phyloP scores from a whole-genome alignment of 371 early-diverging fungal genomes.

The Mortierella sp. region DNA sequence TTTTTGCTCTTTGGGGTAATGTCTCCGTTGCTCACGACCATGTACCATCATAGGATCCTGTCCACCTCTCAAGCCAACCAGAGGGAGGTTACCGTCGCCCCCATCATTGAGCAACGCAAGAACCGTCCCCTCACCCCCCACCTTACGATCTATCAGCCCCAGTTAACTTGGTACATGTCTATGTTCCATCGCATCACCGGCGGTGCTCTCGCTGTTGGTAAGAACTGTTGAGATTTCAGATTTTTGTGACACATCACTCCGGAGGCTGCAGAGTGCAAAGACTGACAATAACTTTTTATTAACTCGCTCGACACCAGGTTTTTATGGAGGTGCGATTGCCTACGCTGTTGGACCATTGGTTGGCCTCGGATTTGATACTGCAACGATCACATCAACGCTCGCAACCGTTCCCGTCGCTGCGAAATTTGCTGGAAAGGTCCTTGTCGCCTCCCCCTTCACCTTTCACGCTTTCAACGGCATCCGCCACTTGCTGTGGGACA shows the following conservation, averaged over 20 bases:
- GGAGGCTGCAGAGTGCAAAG: neutral
- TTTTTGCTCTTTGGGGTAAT: no score
- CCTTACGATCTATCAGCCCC: slow-evolving; percentile 89
- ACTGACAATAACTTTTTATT: neutral
- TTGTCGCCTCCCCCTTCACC: slow-evolving; percentile 77
- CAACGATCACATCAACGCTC: slow-evolving; percentile 64
- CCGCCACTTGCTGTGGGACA: slow-evolving; percentile 87
- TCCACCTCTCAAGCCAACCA: slow-evolving; percentile 41
- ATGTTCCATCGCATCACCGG: slow-evolving; percentile 85
- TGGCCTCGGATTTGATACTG: slow-evolving; percentile 70
- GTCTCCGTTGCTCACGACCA: neutral
- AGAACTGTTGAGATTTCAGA: slow-evolving; percentile 14
- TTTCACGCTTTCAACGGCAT: slow-evolving; percentile 91
- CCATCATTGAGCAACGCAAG: slow-evolving; percentile 69
- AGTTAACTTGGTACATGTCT: slow-evolving; percentile 87
- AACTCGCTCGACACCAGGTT: slow-evolving; percentile 49
- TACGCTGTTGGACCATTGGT: slow-evolving; percentile 68
- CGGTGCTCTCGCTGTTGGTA: slow-evolving; percentile 78
- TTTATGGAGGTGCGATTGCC: slow-evolving; percentile 76
- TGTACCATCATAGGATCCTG: slow-evolving; percentile 36
- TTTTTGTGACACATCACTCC: neutral
- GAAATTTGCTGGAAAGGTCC: slow-evolving; percentile 70
- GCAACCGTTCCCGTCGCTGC: slow-evolving; percentile 65
- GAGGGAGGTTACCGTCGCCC: slow-evolving; percentile 39
- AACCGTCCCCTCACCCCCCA: slow-evolving; percentile 89